Base-by-base conservation (phyloP, 179 eudicot species). In the Spinacia oleracea region DNA sequence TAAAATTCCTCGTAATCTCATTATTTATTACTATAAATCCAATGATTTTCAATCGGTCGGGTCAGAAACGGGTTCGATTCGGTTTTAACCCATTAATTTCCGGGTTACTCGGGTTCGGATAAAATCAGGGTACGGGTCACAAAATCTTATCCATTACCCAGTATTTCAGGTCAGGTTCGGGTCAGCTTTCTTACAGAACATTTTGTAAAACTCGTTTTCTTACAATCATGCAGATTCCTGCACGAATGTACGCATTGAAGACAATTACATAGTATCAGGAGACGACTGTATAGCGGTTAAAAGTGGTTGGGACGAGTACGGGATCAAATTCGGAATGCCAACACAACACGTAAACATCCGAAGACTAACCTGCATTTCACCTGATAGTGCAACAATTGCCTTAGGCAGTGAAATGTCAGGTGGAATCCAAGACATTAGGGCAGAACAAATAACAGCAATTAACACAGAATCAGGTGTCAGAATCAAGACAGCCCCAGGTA, bases 351-450 rank as follows among this genome's bases (percentile, higher is more conserved):
- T 90, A 56, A 31, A 79, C 76, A 89, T 92, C 60, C 71, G 86
- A 45, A 80, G 92, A 56, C 81, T 93, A 34, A 93, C 97, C 0
- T 93, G 98, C 84, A 82, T 92, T 70, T 93, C 98, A 4, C 97
- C 98, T 0, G 83, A 79, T 82, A 93, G 98, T 65, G 97, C 97
- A 4, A 86, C 90, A 56, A 87, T 93, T n/a, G 98, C 98, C 14
- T 51, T 93, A 58, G 97, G 98, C 14, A 92, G 97, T 38, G 97
- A 93, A 77, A 90, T 92, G 97, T 92, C 97, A 0, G 97, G 97
- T 8, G 98, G 98, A 31, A 92, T 92, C 68, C 77, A 86, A 29
- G 93, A 90, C 53, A 86, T 92, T 0, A 70, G 97, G 59, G 91
- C 90, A 0, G 91, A 91, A 53, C 86, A 92, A 80, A 89, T 92